Percentiles rank a stretch among this genome's conserved stretches.
phyloP scores from a whole-genome alignment of 768 basidiomycete species.

The Hygrophorus russula region DNA sequence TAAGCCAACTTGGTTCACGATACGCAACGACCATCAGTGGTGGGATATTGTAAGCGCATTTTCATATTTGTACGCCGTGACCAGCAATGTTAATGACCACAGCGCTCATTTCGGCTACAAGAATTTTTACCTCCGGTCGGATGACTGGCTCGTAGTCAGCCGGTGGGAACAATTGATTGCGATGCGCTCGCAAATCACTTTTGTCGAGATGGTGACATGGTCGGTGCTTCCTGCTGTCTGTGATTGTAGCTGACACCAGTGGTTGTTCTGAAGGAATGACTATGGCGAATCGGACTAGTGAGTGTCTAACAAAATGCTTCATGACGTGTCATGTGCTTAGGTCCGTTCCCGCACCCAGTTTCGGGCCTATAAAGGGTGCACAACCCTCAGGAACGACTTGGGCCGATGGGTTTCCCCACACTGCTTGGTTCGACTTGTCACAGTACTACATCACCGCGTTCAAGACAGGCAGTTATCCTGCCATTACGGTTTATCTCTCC shows the following conservation, averaged over 20 bases:
- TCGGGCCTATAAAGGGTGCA: constrained; percentile 46
- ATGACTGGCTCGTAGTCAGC: constrained; percentile 54
- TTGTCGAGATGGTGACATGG: constrained; percentile 68
- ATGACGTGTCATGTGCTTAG: background rate
- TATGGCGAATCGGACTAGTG: constrained; percentile 70
- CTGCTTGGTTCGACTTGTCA: constrained; percentile 50
- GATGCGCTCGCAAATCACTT: constrained; percentile 39
- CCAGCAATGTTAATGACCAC: constrained; percentile 16
- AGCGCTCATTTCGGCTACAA: constrained; percentile 48
- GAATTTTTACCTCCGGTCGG: constrained; percentile 54
- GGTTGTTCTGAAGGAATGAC: constrained; percentile 40
- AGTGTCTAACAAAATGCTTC: constrained; percentile 7
- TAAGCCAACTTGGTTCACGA: constrained; percentile 28
- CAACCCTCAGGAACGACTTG: constrained; percentile 34
- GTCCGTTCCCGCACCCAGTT: constrained; percentile 17
- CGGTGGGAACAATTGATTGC: constrained; percentile 64
- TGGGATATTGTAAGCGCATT: constrained; percentile 32
- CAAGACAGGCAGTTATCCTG: constrained; percentile 53
- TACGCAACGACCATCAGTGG: constrained; percentile 35
- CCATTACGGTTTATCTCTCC: constrained; percentile 35
- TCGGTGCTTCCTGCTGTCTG: constrained; percentile 10
- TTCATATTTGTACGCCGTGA: background rate
- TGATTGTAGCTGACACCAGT: background rate
- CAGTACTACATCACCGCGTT: constrained; percentile 57
- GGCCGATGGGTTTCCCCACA: constrained; percentile 32